Base-by-base conservation (phyloP, 345 rosid species). In the Toxicodendron radicans region DNA sequence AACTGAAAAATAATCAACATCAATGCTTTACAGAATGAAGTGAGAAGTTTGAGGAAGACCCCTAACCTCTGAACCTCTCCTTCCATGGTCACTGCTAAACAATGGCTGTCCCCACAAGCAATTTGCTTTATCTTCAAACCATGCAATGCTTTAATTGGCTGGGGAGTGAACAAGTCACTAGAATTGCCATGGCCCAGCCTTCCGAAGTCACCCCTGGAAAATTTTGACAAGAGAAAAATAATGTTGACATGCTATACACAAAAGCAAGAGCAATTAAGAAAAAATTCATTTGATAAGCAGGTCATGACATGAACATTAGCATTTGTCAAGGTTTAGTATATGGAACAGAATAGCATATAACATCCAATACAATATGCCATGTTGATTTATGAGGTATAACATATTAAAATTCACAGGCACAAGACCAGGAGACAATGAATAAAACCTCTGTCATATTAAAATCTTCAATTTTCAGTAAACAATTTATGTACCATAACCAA, bases 41-140 rank as follows among this genome's bases (percentile, higher is more conserved):
- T 17, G 10, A 49, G 30, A 65, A 45, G 23, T 43, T 70, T 41
- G 17, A 32, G 11, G 27, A 30, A 64, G 5, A 64, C 33, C 20
- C 73, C 73, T 69, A 85, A 93, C 98, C 97, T 95, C 73, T 83
- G 99, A 53, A 95, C 98, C 79, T 87, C 88, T 59, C 99, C 99
- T 41, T 88, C 97, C 86, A 84, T 79, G 2, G 98, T 95, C 66
- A 93, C 97, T 52, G 99, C 98, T 82, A 93, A 82, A 77, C 99
- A 95, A 75, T 95, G 99, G 86, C 99, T 90, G 77, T 95, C 98
- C 61, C 99, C 99, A 76, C 99, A 93, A 76, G 99, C 97, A 81
- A 95, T 95, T 86, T 93, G 97, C 86, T 84, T 95, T 18, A 95
- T 90, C 82, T 53, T 85, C 79, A 91, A 43, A 73, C 98, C 94